Evolutionary conservation across 2,329 filamentous ascomycete genomes (phyloP).

Genomic region (Drechslera avenae): DNA sequence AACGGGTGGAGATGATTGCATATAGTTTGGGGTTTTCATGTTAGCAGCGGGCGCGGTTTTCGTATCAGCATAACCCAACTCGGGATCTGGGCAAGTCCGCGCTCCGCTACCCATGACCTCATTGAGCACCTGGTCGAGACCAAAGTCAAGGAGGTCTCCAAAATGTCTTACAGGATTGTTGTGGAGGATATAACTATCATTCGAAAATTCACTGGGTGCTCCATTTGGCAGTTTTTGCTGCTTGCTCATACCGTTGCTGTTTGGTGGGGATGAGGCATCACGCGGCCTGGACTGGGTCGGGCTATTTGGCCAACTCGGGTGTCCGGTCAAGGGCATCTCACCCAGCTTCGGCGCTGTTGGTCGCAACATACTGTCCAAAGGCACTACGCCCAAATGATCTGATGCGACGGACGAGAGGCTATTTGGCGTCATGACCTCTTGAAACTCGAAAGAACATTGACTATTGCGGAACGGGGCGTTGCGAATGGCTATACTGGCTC

Average conservation of each 20-base stretch:
- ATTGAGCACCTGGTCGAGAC: slow-evolving; percentile 34
- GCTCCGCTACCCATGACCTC: slow-evolving; percentile 35
- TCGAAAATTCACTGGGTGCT: not conserved
- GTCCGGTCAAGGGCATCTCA: slow-evolving; percentile 24
- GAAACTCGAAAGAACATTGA: slow-evolving; percentile 1
- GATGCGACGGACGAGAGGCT: slow-evolving; percentile 8
- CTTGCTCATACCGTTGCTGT: not conserved
- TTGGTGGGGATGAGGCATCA: not conserved
- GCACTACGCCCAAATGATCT: slow-evolving; percentile 29
- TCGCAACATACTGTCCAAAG: slow-evolving; percentile 38
- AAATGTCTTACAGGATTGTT: slow-evolving; percentile 23
- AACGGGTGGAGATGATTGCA: not conserved
- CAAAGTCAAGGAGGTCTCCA: slow-evolving; percentile 26
- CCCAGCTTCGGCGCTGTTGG: slow-evolving; percentile 36
- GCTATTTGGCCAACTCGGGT: slow-evolving; percentile 31
- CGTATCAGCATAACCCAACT: not conserved
- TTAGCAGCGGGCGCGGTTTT: no score
- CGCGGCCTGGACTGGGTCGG: slow-evolving; percentile 2
- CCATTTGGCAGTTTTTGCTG: slow-evolving; percentile 3
- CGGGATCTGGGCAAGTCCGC: slow-evolving; percentile 6
- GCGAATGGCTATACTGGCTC: slow-evolving; percentile 35
- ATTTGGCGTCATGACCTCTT: slow-evolving; percentile 17
- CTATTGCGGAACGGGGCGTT: slow-evolving; percentile 26
- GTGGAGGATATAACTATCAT: not conserved
- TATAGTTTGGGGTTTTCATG: not conserved